These are phyloP conservation scores for Pichia occidentalis DNA, from an alignment of 805 yeast species.

Conservation along the genomic window DNA sequence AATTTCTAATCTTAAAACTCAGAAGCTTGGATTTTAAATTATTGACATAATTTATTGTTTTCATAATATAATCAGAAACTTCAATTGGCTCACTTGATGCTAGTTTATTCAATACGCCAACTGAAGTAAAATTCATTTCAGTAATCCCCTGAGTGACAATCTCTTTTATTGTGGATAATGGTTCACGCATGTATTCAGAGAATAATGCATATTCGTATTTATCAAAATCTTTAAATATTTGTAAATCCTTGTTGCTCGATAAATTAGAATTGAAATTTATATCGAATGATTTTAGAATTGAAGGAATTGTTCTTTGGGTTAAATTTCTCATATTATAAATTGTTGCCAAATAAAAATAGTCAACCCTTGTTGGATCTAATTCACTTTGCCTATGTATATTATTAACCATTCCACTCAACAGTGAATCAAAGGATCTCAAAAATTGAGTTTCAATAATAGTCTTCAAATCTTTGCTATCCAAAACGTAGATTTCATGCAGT, in stretches of 20 bases:
- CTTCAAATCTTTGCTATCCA: slow-evolving; percentile 17
- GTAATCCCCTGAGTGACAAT: slow-evolving; percentile 37
- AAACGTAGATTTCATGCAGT: slow-evolving; percentile 19
- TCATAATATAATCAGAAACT: slow-evolving; percentile 20
- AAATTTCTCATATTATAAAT: slow-evolving; percentile 49
- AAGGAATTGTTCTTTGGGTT: slow-evolving; percentile 40
- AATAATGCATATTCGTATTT: slow-evolving; percentile 49
- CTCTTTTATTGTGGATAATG: slow-evolving; percentile 36
- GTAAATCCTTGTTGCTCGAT: slow-evolving; percentile 33
- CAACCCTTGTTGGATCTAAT: slow-evolving; percentile 19
- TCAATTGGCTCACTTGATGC: slow-evolving; percentile 14
- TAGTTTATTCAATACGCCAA: slow-evolving; percentile 35
- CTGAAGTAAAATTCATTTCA: slow-evolving; percentile 5
- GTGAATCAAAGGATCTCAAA: slow-evolving; percentile 28
- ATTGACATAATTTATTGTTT: slow-evolving; percentile 22
- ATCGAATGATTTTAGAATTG: slow-evolving; percentile 44
- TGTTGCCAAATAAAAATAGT: slow-evolving; percentile 30
- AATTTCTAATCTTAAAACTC: slow-evolving; percentile 17
- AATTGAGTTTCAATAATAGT: slow-evolving; percentile 30
- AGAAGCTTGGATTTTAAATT: slow-evolving; percentile 23
- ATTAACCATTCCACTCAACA: slow-evolving; percentile 40
- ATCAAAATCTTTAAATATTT: slow-evolving; percentile 39
- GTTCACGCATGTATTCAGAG: slow-evolving; percentile 44
- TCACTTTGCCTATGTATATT: slow-evolving; percentile 22
- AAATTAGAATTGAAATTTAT: slow-evolving; percentile 41